These are phyloP conservation scores for Vicia villosa DNA, from an alignment of 306 rosid genomes.

Conservation along the genomic window DNA sequence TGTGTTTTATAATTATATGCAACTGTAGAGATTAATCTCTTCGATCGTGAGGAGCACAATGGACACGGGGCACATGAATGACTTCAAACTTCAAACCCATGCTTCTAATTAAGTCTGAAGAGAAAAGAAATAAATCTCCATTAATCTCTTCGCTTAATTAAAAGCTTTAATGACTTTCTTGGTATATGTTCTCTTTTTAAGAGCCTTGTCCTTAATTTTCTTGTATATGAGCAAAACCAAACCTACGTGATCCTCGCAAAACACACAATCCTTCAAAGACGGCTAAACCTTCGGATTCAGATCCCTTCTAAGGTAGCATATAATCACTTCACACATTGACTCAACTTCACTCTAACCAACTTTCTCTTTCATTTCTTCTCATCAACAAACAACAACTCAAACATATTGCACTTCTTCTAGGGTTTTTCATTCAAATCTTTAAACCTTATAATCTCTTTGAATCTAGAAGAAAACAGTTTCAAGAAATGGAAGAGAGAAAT, in stretches of 20 bases:
- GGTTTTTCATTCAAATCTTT: constrained; percentile 27
- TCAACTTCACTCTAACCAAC: constrained; percentile 45
- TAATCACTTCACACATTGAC: constrained; percentile 62
- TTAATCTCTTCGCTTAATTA: background rate
- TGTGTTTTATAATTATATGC: too few relatives aligned
- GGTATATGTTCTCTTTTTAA: constrained; percentile 45
- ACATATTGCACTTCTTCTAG: constrained; percentile 31
- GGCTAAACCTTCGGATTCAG: constrained; percentile 92
- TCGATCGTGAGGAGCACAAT: too few relatives aligned
- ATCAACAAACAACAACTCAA: constrained; percentile 4
- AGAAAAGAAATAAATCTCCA: background rate
- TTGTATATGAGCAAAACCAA: constrained; percentile 28
- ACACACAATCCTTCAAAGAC: constrained; percentile 61
- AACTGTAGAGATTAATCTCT: too few relatives aligned
- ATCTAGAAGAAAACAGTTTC: constrained; percentile 23
- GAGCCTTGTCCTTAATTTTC: constrained; percentile 46
- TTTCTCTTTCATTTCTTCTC: constrained; percentile 28
- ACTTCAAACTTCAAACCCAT: too few relatives aligned
- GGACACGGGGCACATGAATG: too few relatives aligned
- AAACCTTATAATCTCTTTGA: background rate
- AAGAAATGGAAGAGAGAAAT: constrained; percentile 44
- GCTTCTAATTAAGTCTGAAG: too few relatives aligned
- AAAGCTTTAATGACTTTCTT: constrained; percentile 38
- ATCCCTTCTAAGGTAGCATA: constrained; percentile 82
- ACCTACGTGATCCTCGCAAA: constrained; percentile 44